Conservation (phyloP, 2,329 filamentous ascomycete species). For the Verticillium klebahnii region DNA sequence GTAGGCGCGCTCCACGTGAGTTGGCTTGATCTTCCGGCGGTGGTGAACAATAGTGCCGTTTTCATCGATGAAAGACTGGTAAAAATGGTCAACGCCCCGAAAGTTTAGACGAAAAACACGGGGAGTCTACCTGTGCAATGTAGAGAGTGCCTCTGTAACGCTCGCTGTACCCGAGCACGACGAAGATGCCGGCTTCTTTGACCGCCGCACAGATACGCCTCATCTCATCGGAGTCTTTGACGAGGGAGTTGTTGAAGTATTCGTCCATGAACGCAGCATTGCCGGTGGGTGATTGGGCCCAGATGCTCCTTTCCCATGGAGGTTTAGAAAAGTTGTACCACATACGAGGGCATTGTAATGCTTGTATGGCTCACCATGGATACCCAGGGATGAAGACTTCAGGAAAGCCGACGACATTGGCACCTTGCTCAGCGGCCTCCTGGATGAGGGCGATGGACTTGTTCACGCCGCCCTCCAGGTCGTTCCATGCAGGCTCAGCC, state of each 20-base stretch:
- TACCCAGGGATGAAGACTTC: slow-evolving; percentile 41
- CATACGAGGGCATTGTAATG: background rate
- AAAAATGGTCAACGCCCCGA: background rate
- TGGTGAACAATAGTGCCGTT: slow-evolving; percentile 39
- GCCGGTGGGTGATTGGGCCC: slow-evolving; percentile 16
- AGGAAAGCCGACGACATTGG: slow-evolving; percentile 34
- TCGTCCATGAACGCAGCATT: slow-evolving; percentile 35
- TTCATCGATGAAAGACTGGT: slow-evolving; percentile 42
- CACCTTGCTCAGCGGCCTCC: slow-evolving; percentile 22
- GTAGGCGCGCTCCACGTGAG: slow-evolving; percentile 39
- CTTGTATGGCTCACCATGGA: slow-evolving; percentile 31
- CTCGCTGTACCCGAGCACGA: slow-evolving; percentile 44
- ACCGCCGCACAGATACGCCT: slow-evolving; percentile 37
- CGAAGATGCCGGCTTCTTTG: slow-evolving; percentile 37
- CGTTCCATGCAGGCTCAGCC: slow-evolving; percentile 20
- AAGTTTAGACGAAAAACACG: too few species aligned
- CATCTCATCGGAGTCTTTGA: slow-evolving; percentile 35
- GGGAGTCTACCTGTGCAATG: slow-evolving; percentile 30
- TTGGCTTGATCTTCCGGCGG: slow-evolving; percentile 47
- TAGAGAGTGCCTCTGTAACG: slow-evolving; percentile 40
- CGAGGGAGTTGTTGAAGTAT: slow-evolving; percentile 40
- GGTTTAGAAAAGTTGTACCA: background rate
- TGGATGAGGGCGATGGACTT: slow-evolving; percentile 27
- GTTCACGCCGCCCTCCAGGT: slow-evolving; percentile 27
- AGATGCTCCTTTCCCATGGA: slow-evolving; percentile 19